Evolutionary conservation across 805 yeast genomes (phyloP).

Genomic region (Cyberlindnera samutprakarnensis): DNA sequence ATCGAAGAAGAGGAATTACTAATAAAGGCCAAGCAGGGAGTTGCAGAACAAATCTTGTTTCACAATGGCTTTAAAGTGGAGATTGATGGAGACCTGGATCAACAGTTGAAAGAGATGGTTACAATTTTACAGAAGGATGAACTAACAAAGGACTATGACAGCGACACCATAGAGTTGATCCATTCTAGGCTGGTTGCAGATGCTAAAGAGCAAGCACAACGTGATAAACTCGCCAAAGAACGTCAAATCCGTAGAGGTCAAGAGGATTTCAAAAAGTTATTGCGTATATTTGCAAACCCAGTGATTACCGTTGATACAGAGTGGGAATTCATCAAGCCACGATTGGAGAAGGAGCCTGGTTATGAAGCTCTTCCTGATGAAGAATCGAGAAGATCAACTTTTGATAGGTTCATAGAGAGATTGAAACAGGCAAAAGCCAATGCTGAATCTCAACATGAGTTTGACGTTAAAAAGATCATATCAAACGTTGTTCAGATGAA

Average conservation of each 20-base stretch:
- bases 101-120: conserved; percentile 9
- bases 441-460: conserved; percentile 15
- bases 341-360: conserved; percentile 25
- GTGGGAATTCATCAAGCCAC: conserved; percentile 30
- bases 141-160: conserved; percentile 22
- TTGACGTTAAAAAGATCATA: conserved; percentile 14
- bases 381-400: conserved; percentile 22
- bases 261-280: conserved; percentile 19
- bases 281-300: conserved; percentile 19
- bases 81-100: conserved; percentile 13
- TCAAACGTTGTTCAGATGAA: conserved; percentile 13
- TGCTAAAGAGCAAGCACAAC: conserved; percentile 18
- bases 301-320: conserved; percentile 19
- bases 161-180: conserved; percentile 22
- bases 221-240: conserved; percentile 13
- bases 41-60: conserved; percentile 44
- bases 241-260: conserved; percentile 16
- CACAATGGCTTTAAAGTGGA: conserved; percentile 24
- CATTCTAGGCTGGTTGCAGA: conserved; percentile 22
- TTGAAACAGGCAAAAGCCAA: conserved; percentile 19
- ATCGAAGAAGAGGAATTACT: conserved; percentile 54
- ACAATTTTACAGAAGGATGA: conserved; percentile 14
- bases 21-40: conserved; percentile 50
- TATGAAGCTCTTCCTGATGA: conserved; percentile 29
- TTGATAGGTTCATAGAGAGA: conserved; percentile 26